Evolutionary conservation across 768 basidiomycete genomes (phyloP), one percentile per base, ranked within the genome.

Genomic region (Baorangia bicolor): DNA sequence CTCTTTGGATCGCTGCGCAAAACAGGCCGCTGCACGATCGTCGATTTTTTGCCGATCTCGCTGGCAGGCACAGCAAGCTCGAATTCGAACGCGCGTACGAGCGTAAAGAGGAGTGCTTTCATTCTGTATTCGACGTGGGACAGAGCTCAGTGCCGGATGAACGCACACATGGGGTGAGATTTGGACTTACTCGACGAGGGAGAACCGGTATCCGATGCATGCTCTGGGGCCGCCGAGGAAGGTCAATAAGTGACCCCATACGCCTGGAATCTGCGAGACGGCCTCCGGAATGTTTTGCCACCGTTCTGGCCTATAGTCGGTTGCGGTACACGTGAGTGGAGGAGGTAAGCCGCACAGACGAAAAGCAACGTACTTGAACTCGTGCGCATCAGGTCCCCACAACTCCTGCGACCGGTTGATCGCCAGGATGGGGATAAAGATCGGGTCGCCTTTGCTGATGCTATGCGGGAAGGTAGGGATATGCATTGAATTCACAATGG

Each of bases 151-250:
- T 12, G 18, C 11, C 9, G 5, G 8, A 30, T 18, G 8, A 8
- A 21, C 0, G 14, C 5, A 14, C 21, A 25, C n/a, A 23, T 31
- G 16, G 18, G 16, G 12, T 5, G 21, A 35, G 21, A 30, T 39
- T 23, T 10, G 6, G 34, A 76, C 81, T 45, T 58, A 84, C 81
- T 85, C 84, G 20, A 81, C 69, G 21, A 87, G 66, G 25, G 87
- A 76, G 63, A 88, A 87, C 11, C 82, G 78, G 64, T 83, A 88
- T 1, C 86, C 86, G 37, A 88, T 88, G 60, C 87, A 90, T 8
- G 85, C 78, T 30, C 79, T 76, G 18, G 83, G 81, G 2, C 87
- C 87, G 25, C 83, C 84, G 3, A 86, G 64, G 76, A 90, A 90
- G 0, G 81, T 77, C 34, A 87, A 64, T 49, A 82, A 66, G 61